These are phyloP conservation scores for Powellomyces hirtus DNA, from an alignment of 192 early-diverging fungal genomes.

Conservation along the genomic window DNA sequence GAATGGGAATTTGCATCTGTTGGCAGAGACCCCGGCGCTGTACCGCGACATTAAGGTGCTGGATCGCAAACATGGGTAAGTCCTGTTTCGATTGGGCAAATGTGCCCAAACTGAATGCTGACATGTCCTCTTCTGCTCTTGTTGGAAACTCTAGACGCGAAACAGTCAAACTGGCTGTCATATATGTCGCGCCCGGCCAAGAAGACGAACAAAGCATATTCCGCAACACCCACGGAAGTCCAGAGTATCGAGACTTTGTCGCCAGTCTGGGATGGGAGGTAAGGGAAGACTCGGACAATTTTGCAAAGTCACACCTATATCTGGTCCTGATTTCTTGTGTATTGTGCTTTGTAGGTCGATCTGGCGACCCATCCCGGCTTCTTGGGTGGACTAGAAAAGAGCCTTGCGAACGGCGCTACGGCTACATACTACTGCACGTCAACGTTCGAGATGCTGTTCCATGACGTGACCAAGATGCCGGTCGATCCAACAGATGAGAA, in stretches of 20 bases:
- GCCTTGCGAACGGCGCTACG: conserved; percentile 67
- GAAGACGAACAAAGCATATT: conserved; percentile 87
- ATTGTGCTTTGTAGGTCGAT: conserved; percentile 62
- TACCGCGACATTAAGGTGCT: conserved; percentile 73
- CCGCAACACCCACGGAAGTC: conserved; percentile 70
- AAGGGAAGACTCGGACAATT: not conserved
- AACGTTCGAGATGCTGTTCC: conserved; percentile 85
- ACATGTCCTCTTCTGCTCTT: not conserved
- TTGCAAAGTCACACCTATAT: not conserved
- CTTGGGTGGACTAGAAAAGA: conserved; percentile 80
- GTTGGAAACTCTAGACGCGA: conserved; percentile 58
- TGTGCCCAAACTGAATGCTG: not conserved
- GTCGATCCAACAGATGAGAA: conserved; percentile 75
- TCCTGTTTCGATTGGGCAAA: not conserved
- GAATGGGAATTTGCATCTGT: conserved; percentile 62
- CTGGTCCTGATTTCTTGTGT: too few relatives aligned
- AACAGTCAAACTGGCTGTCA: conserved; percentile 82
- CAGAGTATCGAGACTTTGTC: conserved; percentile 82
- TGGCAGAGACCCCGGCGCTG: conserved; percentile 65
- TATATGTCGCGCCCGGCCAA: conserved; percentile 91
- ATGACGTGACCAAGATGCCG: conserved; percentile 87
- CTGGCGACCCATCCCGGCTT: conserved; percentile 81
- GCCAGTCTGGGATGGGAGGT: conserved; percentile 88
- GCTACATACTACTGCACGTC: conserved; percentile 86
- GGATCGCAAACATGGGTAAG: conserved; percentile 75